phyloP scores from a whole-genome alignment of 257 asterid species.

The Fraxinus pennsylvanica region DNA sequence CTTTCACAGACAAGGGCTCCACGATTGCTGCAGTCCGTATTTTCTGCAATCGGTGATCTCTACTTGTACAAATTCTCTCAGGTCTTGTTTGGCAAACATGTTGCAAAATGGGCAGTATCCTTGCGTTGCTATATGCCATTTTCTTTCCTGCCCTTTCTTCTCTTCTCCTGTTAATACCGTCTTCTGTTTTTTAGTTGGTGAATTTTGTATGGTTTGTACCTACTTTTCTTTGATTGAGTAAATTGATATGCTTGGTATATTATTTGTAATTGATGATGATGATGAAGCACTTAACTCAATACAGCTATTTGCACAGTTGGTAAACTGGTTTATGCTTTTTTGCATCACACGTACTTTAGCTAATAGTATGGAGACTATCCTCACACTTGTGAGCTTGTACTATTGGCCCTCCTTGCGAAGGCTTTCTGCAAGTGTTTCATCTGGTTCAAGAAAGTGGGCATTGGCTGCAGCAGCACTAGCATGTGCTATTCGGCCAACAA shows the following conservation, averaged over 20 bases:
- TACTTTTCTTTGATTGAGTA: not conserved
- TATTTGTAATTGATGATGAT: slow-evolving; percentile 10
- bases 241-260: not conserved
- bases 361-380: slow-evolving; percentile 86
- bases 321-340: slow-evolving; percentile 97
- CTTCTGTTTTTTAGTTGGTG: not conserved
- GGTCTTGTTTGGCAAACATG: slow-evolving; percentile 59
- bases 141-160: not conserved
- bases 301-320: slow-evolving; percentile 79
- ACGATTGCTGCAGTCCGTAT: slow-evolving; percentile 73
- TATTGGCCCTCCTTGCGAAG: slow-evolving; percentile 91
- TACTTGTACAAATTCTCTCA: slow-evolving; percentile 70
- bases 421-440: slow-evolving; percentile 34
- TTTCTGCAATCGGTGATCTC: slow-evolving; percentile 81
- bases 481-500: slow-evolving; percentile 92
- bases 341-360: slow-evolving; percentile 88
- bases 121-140: slow-evolving; percentile 24
- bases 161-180: not conserved
- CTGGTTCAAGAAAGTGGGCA: slow-evolving; percentile 65
- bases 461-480: slow-evolving; percentile 77
- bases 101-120: slow-evolving; percentile 87
- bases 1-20: slow-evolving; percentile 75
- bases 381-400: slow-evolving; percentile 78
- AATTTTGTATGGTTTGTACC: slow-evolving; percentile 4
- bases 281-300: slow-evolving; percentile 55